Conservation (phyloP, 176 grass and related monocot species). For the Ananas comosus region DNA sequence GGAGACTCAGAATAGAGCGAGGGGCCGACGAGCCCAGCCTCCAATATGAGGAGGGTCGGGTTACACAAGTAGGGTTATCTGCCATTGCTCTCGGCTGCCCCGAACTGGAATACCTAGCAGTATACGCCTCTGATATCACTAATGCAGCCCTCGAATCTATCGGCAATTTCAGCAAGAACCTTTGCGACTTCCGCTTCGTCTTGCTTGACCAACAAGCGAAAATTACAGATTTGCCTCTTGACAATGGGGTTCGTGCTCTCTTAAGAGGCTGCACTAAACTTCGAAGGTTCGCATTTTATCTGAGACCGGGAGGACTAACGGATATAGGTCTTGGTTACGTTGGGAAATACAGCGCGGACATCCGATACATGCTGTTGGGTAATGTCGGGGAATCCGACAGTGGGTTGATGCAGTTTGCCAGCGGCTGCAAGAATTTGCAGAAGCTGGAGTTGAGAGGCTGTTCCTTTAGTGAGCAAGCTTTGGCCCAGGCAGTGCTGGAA, state of each 20-base stretch:
- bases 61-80: conserved; percentile 66
- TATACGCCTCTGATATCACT: conserved; percentile 85
- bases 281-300: conserved; percentile 67
- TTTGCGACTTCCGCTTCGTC: conserved; percentile 77
- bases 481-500: conserved; percentile 39
- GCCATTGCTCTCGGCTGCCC: conserved; percentile 50
- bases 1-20: conserved; percentile 72
- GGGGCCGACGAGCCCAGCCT: conserved; percentile 66
- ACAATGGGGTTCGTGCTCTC: conserved; percentile 61
- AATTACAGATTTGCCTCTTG: conserved; percentile 76
- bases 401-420: conserved; percentile 55
- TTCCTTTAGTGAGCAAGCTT: conserved; percentile 73
- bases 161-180: conserved; percentile 69
- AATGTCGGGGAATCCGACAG: conserved; percentile 66
- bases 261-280: conserved; percentile 68
- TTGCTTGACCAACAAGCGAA: conserved; percentile 56
- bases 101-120: conserved; percentile 69
- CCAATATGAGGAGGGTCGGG: conserved; percentile 69
- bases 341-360: conserved; percentile 52
- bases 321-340: conserved; percentile 73
- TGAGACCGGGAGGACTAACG: conserved; percentile 81
- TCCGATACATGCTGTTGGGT: conserved; percentile 78
- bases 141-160: conserved; percentile 74
- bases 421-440: conserved; percentile 46
- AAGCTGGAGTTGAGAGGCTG: conserved; percentile 84